phyloP scores from a whole-genome alignment of 257 asterid species.

The Apocynum venetum region DNA sequence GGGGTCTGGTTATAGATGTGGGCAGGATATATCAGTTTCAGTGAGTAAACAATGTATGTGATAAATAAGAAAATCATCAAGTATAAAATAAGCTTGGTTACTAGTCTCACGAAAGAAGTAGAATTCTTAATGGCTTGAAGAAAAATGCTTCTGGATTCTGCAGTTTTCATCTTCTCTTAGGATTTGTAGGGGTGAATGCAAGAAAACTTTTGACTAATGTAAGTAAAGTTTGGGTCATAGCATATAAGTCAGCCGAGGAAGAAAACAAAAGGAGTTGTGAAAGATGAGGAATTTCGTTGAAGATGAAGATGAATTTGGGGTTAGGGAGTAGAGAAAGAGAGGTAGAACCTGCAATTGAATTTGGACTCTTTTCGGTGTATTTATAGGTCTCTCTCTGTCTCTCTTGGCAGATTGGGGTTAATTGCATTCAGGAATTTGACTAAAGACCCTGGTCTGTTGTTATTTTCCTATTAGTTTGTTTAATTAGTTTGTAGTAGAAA shows the following conservation, averaged over 20 bases:
- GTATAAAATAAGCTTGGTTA: conserved; percentile 12
- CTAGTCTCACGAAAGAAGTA: background rate
- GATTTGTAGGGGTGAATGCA: background rate
- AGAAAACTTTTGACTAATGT: no score
- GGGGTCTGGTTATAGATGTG: no score
- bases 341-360: background rate
- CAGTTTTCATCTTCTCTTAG: conserved; percentile 8
- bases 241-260: no score
- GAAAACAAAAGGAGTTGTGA: background rate
- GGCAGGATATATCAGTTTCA: conserved; percentile 5
- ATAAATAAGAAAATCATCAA: conserved; percentile 16
- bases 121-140: conserved; percentile 5
- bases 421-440: no score
- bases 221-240: no score
- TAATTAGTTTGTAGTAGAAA: background rate
- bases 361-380: background rate
- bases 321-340: no score
- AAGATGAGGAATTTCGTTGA: background rate
- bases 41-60: conserved; percentile 12
- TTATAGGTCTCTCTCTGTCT: background rate
- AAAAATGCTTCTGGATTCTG: background rate
- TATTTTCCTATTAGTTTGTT: background rate
- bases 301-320: conserved; percentile 15
- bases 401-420: no score
- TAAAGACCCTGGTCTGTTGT: no score